A percentile compares a stretch with the other conserved stretches of the same genome.
phyloP scores from a whole-genome alignment of 169 alveolate genomes.

The Plasmodium vivax region DNA sequence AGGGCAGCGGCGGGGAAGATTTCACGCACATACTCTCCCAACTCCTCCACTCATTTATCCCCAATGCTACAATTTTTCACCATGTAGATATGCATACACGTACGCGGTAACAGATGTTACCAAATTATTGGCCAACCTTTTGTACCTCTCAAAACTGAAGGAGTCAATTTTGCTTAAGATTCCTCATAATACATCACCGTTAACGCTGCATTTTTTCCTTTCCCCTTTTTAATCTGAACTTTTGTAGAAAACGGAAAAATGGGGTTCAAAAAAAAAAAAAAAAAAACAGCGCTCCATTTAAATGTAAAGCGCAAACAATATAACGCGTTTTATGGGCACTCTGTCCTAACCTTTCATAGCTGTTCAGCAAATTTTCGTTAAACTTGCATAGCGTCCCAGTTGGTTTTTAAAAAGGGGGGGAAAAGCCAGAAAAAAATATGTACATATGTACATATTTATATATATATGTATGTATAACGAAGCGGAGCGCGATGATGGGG shows the following conservation, averaged over 20 bases:
- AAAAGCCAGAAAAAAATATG: slow-evolving; percentile 5
- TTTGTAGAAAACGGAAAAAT: slow-evolving; percentile 4
- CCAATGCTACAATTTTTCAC: neutral
- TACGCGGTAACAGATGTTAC: neutral
- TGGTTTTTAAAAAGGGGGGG: neutral
- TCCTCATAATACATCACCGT: neutral
- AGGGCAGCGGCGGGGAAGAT: neutral
- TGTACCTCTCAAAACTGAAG: neutral
- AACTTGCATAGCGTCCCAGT: neutral
- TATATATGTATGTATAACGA: neutral
- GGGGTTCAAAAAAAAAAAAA: neutral
- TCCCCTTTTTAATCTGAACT: slow-evolving; percentile 2
- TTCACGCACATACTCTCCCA: neutral
- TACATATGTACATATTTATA: neutral
- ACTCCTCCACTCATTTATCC: neutral
- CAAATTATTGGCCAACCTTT: neutral
- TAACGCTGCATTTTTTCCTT: slow-evolving; percentile 2
- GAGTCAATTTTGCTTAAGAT: neutral
- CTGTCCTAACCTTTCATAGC: neutral
- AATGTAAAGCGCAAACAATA: neutral
- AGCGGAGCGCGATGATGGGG: neutral
- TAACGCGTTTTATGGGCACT: neutral
- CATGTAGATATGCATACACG: neutral
- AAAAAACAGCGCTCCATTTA: neutral
- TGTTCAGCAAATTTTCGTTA: neutral